Evolutionary conservation across 345 rosid species (phyloP).

Genomic region (Citrus australasica): DNA sequence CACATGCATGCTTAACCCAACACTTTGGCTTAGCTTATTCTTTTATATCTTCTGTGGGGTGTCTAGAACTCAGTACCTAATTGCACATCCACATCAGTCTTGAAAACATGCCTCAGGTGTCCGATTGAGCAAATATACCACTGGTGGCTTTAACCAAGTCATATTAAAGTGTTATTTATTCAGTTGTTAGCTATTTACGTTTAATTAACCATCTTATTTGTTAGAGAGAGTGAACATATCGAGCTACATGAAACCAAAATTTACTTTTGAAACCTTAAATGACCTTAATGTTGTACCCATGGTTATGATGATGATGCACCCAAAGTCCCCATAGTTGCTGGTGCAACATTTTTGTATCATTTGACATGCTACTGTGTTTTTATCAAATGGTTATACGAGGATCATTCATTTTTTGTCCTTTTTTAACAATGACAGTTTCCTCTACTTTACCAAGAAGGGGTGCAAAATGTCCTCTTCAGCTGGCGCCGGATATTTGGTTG

Average conservation of each 20-base stretch:
- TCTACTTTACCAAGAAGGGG: slow-evolving; percentile 84
- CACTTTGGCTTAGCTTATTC: not conserved
- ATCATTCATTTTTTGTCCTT: slow-evolving; percentile 1
- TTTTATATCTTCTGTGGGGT: not conserved
- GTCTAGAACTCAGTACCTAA: not conserved
- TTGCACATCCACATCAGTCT: not conserved
- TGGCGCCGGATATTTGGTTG: slow-evolving; percentile 76
- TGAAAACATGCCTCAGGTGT: not conserved
- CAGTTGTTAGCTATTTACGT: not conserved
- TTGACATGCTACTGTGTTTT: not conserved
- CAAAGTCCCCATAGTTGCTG: not conserved
- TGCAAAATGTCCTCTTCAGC: slow-evolving; percentile 75
- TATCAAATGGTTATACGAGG: not conserved
- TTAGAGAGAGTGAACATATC: not conserved
- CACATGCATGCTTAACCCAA: not conserved
- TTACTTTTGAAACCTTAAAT: not conserved
- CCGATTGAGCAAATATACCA: not conserved
- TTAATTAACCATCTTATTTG: not conserved
- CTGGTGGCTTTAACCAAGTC: not conserved
- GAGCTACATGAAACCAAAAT: not conserved
- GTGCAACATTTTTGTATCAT: not conserved
- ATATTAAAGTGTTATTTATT: not conserved
- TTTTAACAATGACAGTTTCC: slow-evolving; percentile 64
- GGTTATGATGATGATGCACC: not conserved
- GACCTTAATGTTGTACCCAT: not conserved